Conservation (phyloP, 257 asterid species). For the Galeopsis tetrahit region DNA sequence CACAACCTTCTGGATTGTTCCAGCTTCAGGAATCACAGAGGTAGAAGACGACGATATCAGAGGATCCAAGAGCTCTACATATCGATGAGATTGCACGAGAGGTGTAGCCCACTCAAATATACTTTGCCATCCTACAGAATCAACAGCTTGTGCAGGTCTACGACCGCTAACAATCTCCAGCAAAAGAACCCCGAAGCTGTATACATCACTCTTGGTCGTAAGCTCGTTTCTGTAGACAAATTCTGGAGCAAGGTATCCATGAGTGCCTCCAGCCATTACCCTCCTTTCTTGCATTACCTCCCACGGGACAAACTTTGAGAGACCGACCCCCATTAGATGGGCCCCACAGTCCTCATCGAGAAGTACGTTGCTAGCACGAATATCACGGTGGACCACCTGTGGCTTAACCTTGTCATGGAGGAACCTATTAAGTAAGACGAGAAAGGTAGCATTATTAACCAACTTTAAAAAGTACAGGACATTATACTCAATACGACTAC, state of each 20-base stretch:
- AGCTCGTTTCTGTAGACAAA: conserved; percentile 94
- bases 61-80: conserved; percentile 88
- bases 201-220: conserved; percentile 97
- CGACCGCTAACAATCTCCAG: conserved; percentile 95
- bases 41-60: conserved; percentile 71
- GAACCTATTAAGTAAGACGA: conserved; percentile 53
- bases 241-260: conserved; percentile 98
- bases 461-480: background rate
- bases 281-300: conserved; percentile 98
- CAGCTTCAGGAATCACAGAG: conserved; percentile 77
- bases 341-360: conserved; percentile 95
- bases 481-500: background rate
- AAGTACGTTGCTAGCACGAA: conserved; percentile 92
- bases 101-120: conserved; percentile 99
- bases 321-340: conserved; percentile 97
- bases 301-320: conserved; percentile 93
- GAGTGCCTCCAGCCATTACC: conserved; percentile 98
- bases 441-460: too few species aligned
- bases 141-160: conserved; percentile 94
- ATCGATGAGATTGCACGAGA: conserved; percentile 83
- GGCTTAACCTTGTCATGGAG: conserved; percentile 99
- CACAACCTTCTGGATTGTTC: conserved; percentile 81
- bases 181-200: conserved; percentile 95
- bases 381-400: conserved; percentile 94
- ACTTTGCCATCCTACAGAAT: conserved; percentile 96